These are phyloP conservation scores for Marchantia polymorpha DNA, from an alignment of 225 moss, liverwort and hornwort genomes.

Conservation along the genomic window DNA sequence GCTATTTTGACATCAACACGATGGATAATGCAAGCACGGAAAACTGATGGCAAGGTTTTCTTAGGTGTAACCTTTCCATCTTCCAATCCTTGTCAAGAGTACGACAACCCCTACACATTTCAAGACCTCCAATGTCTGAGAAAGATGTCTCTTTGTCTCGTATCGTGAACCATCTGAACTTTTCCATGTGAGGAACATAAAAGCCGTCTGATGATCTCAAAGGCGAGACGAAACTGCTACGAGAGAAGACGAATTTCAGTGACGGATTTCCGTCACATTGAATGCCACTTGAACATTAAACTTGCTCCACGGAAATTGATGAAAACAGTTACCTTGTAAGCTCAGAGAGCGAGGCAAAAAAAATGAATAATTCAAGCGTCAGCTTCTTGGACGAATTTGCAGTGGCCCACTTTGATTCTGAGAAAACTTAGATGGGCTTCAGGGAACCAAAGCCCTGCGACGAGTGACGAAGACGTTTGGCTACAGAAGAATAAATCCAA, in stretches of 20 bases:
- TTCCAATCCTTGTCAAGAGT: slow-evolving; percentile 27
- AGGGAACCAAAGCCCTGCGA: neutral
- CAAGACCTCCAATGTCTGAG: slow-evolving; percentile 21
- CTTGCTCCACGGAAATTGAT: slow-evolving; percentile 9
- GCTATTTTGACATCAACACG: slow-evolving; percentile 4
- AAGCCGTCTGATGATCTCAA: slow-evolving; percentile 23
- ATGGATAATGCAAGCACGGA: neutral
- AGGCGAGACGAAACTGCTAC: slow-evolving; percentile 23
- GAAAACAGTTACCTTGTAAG: slow-evolving; percentile 10
- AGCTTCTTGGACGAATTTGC: slow-evolving; percentile 1
- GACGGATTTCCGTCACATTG: slow-evolving; percentile 19
- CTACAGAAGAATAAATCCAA: neutral
- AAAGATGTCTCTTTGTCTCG: slow-evolving; percentile 19
- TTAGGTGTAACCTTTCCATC: neutral
- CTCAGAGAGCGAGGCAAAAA: neutral
- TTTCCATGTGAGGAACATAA: slow-evolving; percentile 25
- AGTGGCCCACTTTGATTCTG: slow-evolving; percentile 9
- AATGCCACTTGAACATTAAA: neutral
- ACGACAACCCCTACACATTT: slow-evolving; percentile 22
- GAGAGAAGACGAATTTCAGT: slow-evolving; percentile 12
- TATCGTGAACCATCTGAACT: slow-evolving; percentile 13
- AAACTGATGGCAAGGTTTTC: neutral
- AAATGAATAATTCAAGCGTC: neutral
- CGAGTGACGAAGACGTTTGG: neutral
- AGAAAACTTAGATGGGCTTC: slow-evolving; percentile 26